Base-by-base conservation (phyloP, 2,329 filamentous ascomycete genomes). In the Trichoderma guizhouense region DNA sequence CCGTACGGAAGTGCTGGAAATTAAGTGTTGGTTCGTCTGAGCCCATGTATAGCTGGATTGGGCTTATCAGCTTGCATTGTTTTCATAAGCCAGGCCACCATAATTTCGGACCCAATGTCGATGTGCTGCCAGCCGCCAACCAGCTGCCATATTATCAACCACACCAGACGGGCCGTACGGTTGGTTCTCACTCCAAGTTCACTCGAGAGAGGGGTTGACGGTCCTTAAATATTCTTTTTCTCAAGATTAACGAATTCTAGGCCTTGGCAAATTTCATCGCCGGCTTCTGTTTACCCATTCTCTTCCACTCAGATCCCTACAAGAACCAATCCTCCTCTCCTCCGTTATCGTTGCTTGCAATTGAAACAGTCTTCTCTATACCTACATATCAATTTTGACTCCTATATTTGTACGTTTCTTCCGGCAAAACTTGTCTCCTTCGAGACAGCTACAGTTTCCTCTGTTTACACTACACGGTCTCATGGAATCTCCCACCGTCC, bases 401-500 rank as follows among this genome's bases (percentile, higher is more conserved):
- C 12, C 30, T 12, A 18, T 7, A 69, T 24, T 15, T 11, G 2
- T 24, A 32, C 39, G n/a, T n/a, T 43, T 47, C 18, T 60, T 26
- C 18, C 26, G 12, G 32, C 26, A 4, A 32, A 51, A 14, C 3
- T 28, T 15, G 21, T 26, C 53, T 3, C 36, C 28, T 15, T n/a
- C 32, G 7, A 14, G 24, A n/a, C 7, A 11, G 26, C 7, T n/a
- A 7, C n/a, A 43, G 9, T 28, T 32, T n/a, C 30, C 15, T 61
- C 7, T 28, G 11, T n/a, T 15, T 21, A 28, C 51, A 15, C 21
- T 7, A 7, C 64, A 9, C 28, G 8, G 28, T 7, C 47, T 24
- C 61, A 73, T 73, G 72, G 69, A 66, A n/a, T 66, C 51, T 64
- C 62, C 72, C 15, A 58, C 43, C 6, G 24, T 57, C 15, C 68